A percentile compares a stretch with the other conserved stretches of the same genome.
phyloP scores from a whole-genome alignment of 306 rosid genomes.

The Inga oerstediana region DNA sequence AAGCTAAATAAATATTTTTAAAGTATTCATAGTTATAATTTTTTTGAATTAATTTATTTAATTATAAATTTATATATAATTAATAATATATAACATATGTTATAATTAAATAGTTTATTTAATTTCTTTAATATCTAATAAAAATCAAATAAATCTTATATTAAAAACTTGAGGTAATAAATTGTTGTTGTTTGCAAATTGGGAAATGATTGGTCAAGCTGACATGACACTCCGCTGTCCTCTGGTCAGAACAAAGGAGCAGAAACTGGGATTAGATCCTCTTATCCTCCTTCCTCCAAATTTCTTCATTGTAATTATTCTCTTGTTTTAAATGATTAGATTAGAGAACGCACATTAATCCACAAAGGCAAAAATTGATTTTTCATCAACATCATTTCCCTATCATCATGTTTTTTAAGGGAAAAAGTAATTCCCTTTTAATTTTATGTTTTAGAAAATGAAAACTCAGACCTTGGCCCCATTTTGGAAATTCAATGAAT shows the following conservation, averaged over 20 bases:
- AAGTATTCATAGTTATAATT: no score
- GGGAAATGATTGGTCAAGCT: neutral
- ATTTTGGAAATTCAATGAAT: neutral
- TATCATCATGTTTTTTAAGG: neutral
- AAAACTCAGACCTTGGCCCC: neutral
- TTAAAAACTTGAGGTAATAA: no score
- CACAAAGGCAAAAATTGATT: neutral
- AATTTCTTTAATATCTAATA: no score
- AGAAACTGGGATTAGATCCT: neutral
- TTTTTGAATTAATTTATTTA: no score
- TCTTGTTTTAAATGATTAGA: neutral
- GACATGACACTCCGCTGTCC: constrained; percentile 35
- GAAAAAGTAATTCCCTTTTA: neutral
- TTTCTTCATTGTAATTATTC: neutral
- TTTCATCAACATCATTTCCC: neutral
- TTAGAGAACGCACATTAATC: neutral
- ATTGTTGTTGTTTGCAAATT: no score
- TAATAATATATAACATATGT: no score
- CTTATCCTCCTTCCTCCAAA: neutral
- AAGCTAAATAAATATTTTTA: no score
- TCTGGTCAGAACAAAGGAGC: neutral
- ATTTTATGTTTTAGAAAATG: neutral
- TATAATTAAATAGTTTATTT: no score
- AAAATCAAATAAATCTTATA: no score
- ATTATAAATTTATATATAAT: no score